A percentile compares a stretch with the other conserved stretches of the same genome.
phyloP scores from a whole-genome alignment of 805 yeast genomes.

The baker's yeast (Saccharomyces cerevisiae) region DNA sequence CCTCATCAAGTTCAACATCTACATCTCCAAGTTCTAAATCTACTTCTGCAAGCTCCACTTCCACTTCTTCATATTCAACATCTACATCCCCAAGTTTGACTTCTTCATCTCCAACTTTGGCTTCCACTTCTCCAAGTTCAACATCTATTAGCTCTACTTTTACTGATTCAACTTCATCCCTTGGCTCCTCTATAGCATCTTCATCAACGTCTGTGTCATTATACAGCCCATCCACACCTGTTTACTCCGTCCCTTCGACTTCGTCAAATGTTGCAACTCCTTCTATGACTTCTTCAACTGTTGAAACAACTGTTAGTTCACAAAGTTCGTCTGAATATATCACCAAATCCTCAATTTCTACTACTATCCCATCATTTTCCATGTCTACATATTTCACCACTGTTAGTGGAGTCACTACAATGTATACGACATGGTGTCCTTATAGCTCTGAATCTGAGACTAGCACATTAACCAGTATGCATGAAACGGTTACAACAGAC shows the following conservation, averaged over 20 bases:
- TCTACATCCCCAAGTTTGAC: not conserved
- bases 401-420: conserved; percentile 6
- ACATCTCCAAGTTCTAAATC: not conserved
- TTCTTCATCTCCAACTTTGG: not conserved
- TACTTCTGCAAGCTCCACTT: not conserved
- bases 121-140: not conserved
- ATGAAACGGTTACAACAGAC: not conserved
- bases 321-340: not conserved
- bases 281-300: not conserved
- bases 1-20: not conserved
- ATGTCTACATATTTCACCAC: conserved; percentile 8
- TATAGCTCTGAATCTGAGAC: not conserved
- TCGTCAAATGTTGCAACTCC: not conserved
- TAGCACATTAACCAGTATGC: not conserved
- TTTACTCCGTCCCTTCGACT: not conserved
- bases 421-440: conserved; percentile 9
- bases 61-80: not conserved
- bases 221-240: not conserved
- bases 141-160: not conserved
- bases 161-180: not conserved
- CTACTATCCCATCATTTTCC: not conserved
- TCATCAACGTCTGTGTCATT: not conserved
- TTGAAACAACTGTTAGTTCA: not conserved
- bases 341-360: not conserved
- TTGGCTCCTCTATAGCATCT: not conserved